Base-by-base conservation (phyloP, 805 yeast genomes). In the Ogataea ganodermae region DNA sequence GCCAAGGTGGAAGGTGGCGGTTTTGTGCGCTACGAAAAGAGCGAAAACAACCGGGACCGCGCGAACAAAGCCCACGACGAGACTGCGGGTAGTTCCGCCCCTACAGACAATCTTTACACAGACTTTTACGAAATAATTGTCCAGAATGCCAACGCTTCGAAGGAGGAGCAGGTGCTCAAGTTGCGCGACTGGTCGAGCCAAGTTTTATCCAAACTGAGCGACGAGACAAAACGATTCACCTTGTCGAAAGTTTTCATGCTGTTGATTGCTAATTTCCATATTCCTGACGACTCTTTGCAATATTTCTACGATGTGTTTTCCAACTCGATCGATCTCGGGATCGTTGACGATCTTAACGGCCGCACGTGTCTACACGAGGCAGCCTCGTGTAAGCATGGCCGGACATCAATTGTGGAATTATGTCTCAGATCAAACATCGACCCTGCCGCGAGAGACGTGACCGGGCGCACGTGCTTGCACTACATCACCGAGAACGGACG, bases 391-490 rank as follows among this genome's bases (percentile, higher is more conserved):
- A 55, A 56, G 44, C 35, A 49, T 17, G 62, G 59, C 6, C 58
- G 69, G 48, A 50, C 49, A 32, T 53, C 56, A 28, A 53, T 64
- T 6, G 55, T 68, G 8, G 45, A 57, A 32, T 50, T 66, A 38
- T 63, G 65, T 31, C 50, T 68, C 9, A 42, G 53, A 8, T 42
- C 57, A 21, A 55, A 52, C 32, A 48, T 60, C 12, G 63, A 63
- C 47, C 58, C 66, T 6, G 55, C 63, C 5, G 62, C 68, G 13
- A 78, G 75, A 58, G 95, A 87, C 64, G 73, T 78, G 40, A 80
- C 81, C 55, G 96, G 95, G 3, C 76, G 92, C 53, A 82, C 85
- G 1, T 91, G 97, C 18, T 69, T 94, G 14, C 98, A 92, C 66
- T 89, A 90, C 62, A 95, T 96, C 4, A 78, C 95, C 2, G 84